Evolutionary conservation across 2,329 filamentous ascomycete species (phyloP).

Genomic region (Trichophyton mentagrophytes): DNA sequence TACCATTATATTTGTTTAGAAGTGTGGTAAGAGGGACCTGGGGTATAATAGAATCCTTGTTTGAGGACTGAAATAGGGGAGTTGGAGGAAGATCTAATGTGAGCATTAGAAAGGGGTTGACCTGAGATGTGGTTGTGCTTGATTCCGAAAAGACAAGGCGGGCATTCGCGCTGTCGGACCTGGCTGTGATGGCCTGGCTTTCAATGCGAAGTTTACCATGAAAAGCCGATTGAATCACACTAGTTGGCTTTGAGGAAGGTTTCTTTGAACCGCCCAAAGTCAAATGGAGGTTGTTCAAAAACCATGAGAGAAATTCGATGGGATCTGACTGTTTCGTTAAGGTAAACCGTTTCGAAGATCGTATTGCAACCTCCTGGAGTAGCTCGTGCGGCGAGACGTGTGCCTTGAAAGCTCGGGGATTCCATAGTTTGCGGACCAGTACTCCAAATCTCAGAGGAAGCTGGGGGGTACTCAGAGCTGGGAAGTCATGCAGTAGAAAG

Average conservation of each 20-base stretch:
- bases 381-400: constrained; percentile 97
- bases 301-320: constrained; percentile 94
- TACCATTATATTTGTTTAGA: constrained; percentile 83
- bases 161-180: constrained; percentile 67
- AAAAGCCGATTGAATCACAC: constrained; percentile 83
- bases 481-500: constrained; percentile 75
- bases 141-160: constrained; percentile 88
- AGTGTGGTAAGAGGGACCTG: constrained; percentile 60
- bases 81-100: constrained; percentile 86
- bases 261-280: constrained; percentile 83
- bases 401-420: constrained; percentile 85
- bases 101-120: constrained; percentile 74
- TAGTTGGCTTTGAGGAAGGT: constrained; percentile 51
- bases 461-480: constrained; percentile 51
- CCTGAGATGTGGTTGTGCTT: constrained; percentile 62
- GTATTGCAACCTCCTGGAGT: constrained; percentile 82
- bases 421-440: constrained; percentile 94
- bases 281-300: constrained; percentile 88
- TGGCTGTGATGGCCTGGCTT: constrained; percentile 84
- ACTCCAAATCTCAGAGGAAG: constrained; percentile 79
- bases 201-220: constrained; percentile 87
- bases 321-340: constrained; percentile 86
- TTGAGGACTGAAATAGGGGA: constrained; percentile 89
- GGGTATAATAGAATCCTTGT: constrained; percentile 92
- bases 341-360: constrained; percentile 84